phyloP scores from a whole-genome alignment of 2,329 filamentous ascomycete genomes.

The Chaetomium sp. region DNA sequence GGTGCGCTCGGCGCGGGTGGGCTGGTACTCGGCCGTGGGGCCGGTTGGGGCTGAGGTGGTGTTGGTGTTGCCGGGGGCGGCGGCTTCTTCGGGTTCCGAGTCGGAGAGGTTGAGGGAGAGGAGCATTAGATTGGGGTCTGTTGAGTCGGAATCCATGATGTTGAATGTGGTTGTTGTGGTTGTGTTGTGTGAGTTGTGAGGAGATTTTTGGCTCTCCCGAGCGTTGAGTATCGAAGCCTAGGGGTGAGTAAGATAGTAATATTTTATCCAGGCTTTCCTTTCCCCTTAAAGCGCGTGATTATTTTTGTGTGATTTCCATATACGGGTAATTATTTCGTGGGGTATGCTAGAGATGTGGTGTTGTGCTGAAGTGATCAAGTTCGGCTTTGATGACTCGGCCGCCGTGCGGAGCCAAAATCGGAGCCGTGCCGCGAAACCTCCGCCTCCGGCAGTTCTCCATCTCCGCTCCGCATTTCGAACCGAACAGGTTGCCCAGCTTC shows the following conservation, averaged over 20 bases:
- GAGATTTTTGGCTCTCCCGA: neutral
- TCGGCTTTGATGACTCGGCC: neutral
- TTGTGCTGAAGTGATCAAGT: neutral
- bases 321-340: neutral
- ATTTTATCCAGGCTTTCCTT: neutral
- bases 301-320: neutral
- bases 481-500: neutral
- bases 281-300: neutral
- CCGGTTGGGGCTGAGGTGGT: neutral
- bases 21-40: conserved; percentile 16
- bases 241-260: neutral
- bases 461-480: conserved; percentile 3
- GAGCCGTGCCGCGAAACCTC: conserved; percentile 10
- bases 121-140: conserved; percentile 44
- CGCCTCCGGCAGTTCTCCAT: conserved; percentile 17
- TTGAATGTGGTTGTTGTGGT: neutral
- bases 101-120: conserved; percentile 46
- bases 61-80: conserved; percentile 26
- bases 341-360: neutral
- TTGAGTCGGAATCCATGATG: conserved; percentile 37
- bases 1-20: conserved; percentile 34
- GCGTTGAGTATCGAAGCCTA: neutral
- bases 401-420: conserved; percentile 15
- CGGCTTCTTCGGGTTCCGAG: conserved; percentile 34
- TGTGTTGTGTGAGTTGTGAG: neutral